Conservation (phyloP, 495 filamentous ascomycete species). For the Neurospora tetrasperma region DNA sequence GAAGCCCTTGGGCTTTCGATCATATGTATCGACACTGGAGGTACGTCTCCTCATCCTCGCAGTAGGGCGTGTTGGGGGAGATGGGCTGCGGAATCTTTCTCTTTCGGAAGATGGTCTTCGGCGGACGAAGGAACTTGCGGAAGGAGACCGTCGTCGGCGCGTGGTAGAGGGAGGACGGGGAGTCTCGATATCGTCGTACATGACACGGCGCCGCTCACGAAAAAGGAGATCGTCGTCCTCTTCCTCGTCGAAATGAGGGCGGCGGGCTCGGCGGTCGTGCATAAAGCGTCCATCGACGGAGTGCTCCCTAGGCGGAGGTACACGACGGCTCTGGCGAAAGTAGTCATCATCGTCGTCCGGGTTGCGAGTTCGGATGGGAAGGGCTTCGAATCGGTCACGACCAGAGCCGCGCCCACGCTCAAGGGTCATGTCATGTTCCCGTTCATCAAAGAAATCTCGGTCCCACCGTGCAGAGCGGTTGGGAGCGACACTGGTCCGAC, state of each 20-base stretch:
- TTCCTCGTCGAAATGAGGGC: conserved; percentile 28
- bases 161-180: conserved; percentile 9
- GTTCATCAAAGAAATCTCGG: conserved; percentile 25
- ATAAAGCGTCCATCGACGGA: conserved; percentile 22
- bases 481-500: conserved; percentile 15
- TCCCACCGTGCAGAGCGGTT: conserved; percentile 33
- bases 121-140: conserved; percentile 25
- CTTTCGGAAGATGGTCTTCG: conserved; percentile 22
- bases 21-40: conserved; percentile 39
- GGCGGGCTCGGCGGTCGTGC: conserved; percentile 18
- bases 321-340: conserved; percentile 8
- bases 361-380: neutral
- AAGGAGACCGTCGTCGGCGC: conserved; percentile 12
- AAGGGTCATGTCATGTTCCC: conserved; percentile 12
- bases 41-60: conserved; percentile 27
- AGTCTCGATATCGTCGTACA: conserved; percentile 27
- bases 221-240: conserved; percentile 27
- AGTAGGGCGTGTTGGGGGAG: conserved; percentile 19
- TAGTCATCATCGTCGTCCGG: conserved; percentile 19
- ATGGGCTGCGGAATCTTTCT: conserved; percentile 28
- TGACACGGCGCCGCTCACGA: conserved; percentile 26
- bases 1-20: conserved; percentile 39
- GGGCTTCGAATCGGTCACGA: conserved; percentile 24
- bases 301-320: conserved; percentile 17
- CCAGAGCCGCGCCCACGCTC: conserved; percentile 23